Evolutionary conservation across 2,329 filamentous ascomycete genomes (phyloP).

Genomic region (Fusarium odoratissimum): DNA sequence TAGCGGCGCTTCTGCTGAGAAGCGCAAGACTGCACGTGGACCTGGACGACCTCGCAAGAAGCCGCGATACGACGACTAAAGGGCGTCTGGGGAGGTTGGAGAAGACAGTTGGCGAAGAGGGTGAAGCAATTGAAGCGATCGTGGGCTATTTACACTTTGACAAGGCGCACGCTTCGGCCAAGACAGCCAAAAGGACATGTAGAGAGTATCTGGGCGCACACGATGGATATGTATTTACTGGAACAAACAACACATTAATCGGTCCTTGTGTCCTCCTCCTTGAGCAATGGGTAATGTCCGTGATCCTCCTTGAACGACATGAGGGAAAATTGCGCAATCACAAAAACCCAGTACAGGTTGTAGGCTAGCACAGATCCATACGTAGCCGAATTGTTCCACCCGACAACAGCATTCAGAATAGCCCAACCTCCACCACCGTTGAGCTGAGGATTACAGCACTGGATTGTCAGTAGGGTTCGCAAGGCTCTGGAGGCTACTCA

Average conservation of each 20-base stretch:
- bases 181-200: slow-evolving; percentile 9
- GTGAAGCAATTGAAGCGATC: not conserved
- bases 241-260: slow-evolving; percentile 10
- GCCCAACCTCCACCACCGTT: slow-evolving; percentile 85
- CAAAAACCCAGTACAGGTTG: slow-evolving; percentile 85
- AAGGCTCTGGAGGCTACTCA: slow-evolving; percentile 59
- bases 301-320: slow-evolving; percentile 75
- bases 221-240: slow-evolving; percentile 30
- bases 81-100: not conserved
- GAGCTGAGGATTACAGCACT: slow-evolving; percentile 81
- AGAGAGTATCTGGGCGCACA: slow-evolving; percentile 23
- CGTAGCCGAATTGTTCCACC: slow-evolving; percentile 90
- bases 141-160: not conserved
- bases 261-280: slow-evolving; percentile 32
- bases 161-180: not conserved
- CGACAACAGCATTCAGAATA: slow-evolving; percentile 86
- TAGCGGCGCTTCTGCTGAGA: slow-evolving; percentile 25
- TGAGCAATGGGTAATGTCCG: slow-evolving; percentile 61
- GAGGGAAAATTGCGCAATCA: slow-evolving; percentile 75
- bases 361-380: slow-evolving; percentile 89
- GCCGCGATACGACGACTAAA: slow-evolving; percentile 13
- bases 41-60: slow-evolving; percentile 44
- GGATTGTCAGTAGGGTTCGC: not conserved
- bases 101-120: not conserved
- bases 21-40: slow-evolving; percentile 39